Base-by-base conservation (phyloP, 768 basidiomycete species). In the Boletus rubescentipes region DNA sequence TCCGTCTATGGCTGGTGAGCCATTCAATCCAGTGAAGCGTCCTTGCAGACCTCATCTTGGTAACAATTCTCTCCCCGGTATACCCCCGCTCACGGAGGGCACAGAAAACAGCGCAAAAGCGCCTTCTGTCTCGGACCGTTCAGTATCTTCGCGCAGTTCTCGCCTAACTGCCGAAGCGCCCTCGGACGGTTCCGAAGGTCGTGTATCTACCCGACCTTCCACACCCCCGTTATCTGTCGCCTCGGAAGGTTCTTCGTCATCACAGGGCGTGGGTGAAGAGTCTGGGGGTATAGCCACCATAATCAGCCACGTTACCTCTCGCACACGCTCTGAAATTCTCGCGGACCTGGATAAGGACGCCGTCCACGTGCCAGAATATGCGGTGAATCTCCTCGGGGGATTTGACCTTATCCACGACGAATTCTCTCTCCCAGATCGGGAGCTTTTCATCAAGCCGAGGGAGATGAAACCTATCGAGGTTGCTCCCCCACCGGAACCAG, bases 291-390 rank as follows among this genome's bases (percentile, higher is more conserved):
- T 62, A 40, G 76, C 74, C 36, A 76, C 69, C 8, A 76, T 76
- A 31, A 75, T 71, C 59, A 71, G 65, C 34, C 63, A 62, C 43
- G 50, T 66, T n/a, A 53, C 62, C 12, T 61, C 65, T 10, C 76
- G 73, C 38, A 55, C 75, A 2, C 69, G 63, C 48, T 68, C 68
- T 29, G 73, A 77, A 50, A 72, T 78, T 42, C 65, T 77, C 36
- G 67, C 70, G 31, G 67, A 58, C 41, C 44, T 69, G 59, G 65
- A 67, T 45, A 65, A 68, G 51, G 57, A 77, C 20, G 66, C 64
- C 15, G 65, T 75, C 37, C 56, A 69, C 46, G 69, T 79, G 46
- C 78, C 79, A 9, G 73, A 73, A 46, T 80, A 80, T 52, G 77
- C 77, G 6, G 62, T 72, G 49, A 69, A 76, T 57, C 74, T 80